Percentiles rank a stretch among this genome's conserved stretches.
These are phyloP conservation scores for Fusarium keratoplasticum DNA, from an alignment of 2,329 filamentous ascomycete genomes.

Conservation along the genomic window DNA sequence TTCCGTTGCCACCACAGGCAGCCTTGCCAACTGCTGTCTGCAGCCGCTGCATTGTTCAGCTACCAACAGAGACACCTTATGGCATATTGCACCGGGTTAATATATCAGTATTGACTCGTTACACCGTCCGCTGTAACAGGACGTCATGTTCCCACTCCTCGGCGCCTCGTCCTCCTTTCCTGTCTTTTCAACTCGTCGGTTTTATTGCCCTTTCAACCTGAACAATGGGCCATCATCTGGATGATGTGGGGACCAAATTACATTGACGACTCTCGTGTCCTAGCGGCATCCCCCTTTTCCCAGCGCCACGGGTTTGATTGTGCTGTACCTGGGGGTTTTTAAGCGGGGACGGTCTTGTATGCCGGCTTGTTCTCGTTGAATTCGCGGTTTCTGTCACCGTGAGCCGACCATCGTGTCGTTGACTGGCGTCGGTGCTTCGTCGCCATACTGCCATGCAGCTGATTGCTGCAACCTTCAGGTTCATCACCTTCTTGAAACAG, in stretches of 20 bases:
- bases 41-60: background rate
- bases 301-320: slow-evolving; percentile 32
- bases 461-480: slow-evolving; percentile 4
- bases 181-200: slow-evolving; percentile 4
- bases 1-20: background rate
- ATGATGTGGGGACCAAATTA: slow-evolving; percentile 45
- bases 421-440: slow-evolving; percentile 3
- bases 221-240: slow-evolving; percentile 39
- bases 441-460: slow-evolving; percentile 5
- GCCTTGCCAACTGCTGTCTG: background rate
- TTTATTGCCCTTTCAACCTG: slow-evolving; percentile 19
- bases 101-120: slow-evolving; percentile 16
- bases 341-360: slow-evolving; percentile 25
- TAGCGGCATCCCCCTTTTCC: slow-evolving; percentile 41
- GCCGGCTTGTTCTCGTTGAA: slow-evolving; percentile 15
- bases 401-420: background rate
- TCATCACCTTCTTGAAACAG: background rate
- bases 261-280: slow-evolving; percentile 22
- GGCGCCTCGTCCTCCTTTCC: slow-evolving; percentile 7
- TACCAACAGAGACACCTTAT: background rate
- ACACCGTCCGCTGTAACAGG: slow-evolving; percentile 26
- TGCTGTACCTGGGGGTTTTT: slow-evolving; percentile 27
- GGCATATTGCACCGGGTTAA: slow-evolving; percentile 17
- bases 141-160: slow-evolving; percentile 29
- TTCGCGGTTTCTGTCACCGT: background rate